These are phyloP conservation scores for Saccharomyces mikatae DNA, from an alignment of 805 yeast genomes.

Conservation along the genomic window DNA sequence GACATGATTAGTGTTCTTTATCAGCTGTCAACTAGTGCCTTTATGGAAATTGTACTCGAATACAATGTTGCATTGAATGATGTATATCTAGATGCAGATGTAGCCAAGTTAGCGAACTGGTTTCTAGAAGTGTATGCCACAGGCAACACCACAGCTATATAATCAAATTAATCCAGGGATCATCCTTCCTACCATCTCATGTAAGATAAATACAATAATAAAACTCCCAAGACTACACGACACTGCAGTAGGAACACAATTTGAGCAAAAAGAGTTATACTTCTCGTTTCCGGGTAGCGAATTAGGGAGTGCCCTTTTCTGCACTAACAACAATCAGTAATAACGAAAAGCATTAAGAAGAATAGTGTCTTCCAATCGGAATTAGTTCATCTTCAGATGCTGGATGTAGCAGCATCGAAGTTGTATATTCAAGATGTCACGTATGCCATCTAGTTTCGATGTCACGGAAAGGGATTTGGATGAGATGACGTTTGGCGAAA, in stretches of 20 bases:
- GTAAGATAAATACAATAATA: not conserved
- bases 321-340: not conserved
- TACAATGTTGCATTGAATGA: constrained; percentile 60
- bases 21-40: constrained; percentile 56
- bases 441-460: constrained; percentile 25
- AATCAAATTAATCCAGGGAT: not conserved
- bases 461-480: constrained; percentile 2
- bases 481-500: constrained; percentile 21
- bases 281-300: not conserved
- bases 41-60: constrained; percentile 54
- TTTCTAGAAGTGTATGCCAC: constrained; percentile 45
- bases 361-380: not conserved
- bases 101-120: constrained; percentile 63
- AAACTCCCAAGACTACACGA: not conserved
- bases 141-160: not conserved
- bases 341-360: not conserved
- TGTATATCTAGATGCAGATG: constrained; percentile 52
- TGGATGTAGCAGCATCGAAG: not conserved
- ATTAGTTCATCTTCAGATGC: not conserved
- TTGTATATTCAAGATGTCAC: constrained; percentile 17
- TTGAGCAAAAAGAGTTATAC: not conserved
- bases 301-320: not conserved
- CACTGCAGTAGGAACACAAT: not conserved
- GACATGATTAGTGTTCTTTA: constrained; percentile 45
- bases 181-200: not conserved